Evolutionary conservation across 2,329 filamentous ascomycete species (phyloP), one percentile per base, ranked within the genome.

Genomic region (Penicillium sp.): DNA sequence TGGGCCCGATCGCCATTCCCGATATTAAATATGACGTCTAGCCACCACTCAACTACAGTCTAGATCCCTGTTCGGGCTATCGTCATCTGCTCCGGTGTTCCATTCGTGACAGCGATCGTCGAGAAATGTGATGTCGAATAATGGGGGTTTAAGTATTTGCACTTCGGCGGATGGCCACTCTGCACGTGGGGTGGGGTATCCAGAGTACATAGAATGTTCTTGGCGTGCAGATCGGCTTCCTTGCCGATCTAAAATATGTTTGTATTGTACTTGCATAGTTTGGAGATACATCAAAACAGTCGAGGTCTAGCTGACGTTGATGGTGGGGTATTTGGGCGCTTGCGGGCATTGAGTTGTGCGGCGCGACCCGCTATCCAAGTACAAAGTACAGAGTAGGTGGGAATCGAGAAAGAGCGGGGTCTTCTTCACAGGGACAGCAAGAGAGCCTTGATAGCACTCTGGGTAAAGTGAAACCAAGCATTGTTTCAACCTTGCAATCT

Each of bases 1-100:
- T 49, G 44, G 27, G 5, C 16, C 44, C 23, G 33, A 9, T 27
- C 49, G 29, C 29, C 35, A 4, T 4, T 25, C 21, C 13, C 43
- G 26, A 58, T 54, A 60, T 60, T 53, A 54, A 58, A 49, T 47
- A 60, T 59, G 55, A 62, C 58, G 60, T 60, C 55, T 46, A 25
- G 21, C 39, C 21, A 47, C 27, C 21, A 23, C 55, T 23, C 14
- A n/a, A n/a, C 29, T 35, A 47, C 46, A 29, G 16, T 16, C 45
- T 46, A 33, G 46, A 50, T 43, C 55, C 55, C 37, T 58, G 45
- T 16, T 39, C 13, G 29, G 29, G 27, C 19, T 39, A 19, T 31
- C 29, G 9, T 11, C 19, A 16, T 23, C 9, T 39, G 29, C 14
- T 14, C 27, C 21, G 29, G 21, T 14, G 5, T 16, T 50, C 4